Percentiles rank a stretch among this genome's conserved stretches.
These are phyloP conservation scores for Stylonectria norvegica DNA, from an alignment of 2,329 filamentous ascomycete genomes.

Conservation along the genomic window DNA sequence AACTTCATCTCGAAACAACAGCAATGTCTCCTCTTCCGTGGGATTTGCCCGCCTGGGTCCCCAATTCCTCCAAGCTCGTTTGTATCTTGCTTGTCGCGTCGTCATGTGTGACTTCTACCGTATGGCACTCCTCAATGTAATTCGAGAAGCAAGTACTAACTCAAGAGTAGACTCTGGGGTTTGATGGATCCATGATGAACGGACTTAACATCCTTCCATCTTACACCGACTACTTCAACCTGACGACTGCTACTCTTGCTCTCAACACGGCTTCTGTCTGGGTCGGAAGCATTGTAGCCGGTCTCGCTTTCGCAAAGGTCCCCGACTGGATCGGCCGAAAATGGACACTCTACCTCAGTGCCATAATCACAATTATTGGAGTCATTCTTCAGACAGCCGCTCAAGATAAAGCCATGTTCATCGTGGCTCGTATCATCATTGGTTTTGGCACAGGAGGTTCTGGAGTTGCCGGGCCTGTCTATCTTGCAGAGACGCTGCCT, in stretches of 20 bases:
- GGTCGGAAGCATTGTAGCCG: slow-evolving; percentile 5
- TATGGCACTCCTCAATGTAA: not conserved
- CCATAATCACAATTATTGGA: slow-evolving; percentile 39
- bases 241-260: slow-evolving; percentile 47
- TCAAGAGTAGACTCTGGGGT: slow-evolving; percentile 21
- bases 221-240: slow-evolving; percentile 51
- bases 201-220: slow-evolving; percentile 53
- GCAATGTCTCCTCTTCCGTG: slow-evolving; percentile 39
- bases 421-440: slow-evolving; percentile 44
- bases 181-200: slow-evolving; percentile 50
- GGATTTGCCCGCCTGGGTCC: not conserved
- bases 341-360: slow-evolving; percentile 1
- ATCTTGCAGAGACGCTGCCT: slow-evolving; percentile 48
- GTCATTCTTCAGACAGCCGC: slow-evolving; percentile 46
- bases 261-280: slow-evolving; percentile 47
- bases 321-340: slow-evolving; percentile 7
- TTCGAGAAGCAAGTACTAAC: not conserved
- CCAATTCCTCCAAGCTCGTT: not conserved
- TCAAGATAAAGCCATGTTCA: slow-evolving; percentile 51
- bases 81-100: not conserved
- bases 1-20: no score
- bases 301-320: slow-evolving; percentile 2
- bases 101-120: not conserved
- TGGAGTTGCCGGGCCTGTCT: slow-evolving; percentile 43
- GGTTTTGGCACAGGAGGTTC: slow-evolving; percentile 44